These are phyloP conservation scores for Leptographium wingfieldii DNA, from an alignment of 2,329 filamentous ascomycete genomes.

Conservation along the genomic window DNA sequence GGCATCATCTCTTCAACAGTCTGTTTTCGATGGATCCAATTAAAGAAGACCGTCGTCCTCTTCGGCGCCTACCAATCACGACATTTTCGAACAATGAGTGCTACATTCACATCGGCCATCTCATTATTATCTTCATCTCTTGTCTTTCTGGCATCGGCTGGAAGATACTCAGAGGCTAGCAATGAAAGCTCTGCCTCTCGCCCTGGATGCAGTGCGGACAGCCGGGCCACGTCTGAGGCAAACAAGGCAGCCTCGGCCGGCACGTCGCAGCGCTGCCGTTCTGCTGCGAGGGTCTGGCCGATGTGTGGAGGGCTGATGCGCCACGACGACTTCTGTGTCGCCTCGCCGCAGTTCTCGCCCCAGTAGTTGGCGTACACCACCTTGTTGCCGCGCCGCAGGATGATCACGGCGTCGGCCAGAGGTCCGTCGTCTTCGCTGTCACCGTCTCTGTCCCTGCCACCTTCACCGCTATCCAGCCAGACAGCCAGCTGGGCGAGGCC, in stretches of 20 bases:
- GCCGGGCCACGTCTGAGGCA: constrained; percentile 7
- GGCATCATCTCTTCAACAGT: no score
- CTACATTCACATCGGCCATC: background rate
- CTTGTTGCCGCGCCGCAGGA: constrained; percentile 25
- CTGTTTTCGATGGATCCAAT: no score
- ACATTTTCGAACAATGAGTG: background rate
- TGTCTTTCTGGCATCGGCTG: background rate
- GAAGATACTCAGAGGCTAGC: constrained; percentile 4
- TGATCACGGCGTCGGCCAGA: constrained; percentile 21
- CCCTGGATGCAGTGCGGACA: constrained; percentile 6
- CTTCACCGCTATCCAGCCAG: constrained; percentile 21
- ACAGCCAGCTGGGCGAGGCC: constrained; percentile 25
- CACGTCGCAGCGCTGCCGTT: constrained; percentile 7
- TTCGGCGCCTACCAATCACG: background rate
- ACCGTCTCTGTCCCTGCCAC: constrained; percentile 4
- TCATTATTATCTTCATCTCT: background rate
- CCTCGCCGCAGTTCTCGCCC: background rate
- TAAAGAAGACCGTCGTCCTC: background rate
- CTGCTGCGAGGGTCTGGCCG: constrained; percentile 8
- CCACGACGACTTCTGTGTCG: background rate
- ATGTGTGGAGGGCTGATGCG: constrained; percentile 1
- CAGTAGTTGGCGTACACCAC: constrained; percentile 19
- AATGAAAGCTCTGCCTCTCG: constrained; percentile 8
- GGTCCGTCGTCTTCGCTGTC: background rate
- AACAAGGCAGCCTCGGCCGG: constrained; percentile 19